Percentiles rank a stretch among this genome's conserved stretches.
phyloP scores from a whole-genome alignment of 1,139 yeast species.

The Kurtzmaniella quercitrusa region DNA sequence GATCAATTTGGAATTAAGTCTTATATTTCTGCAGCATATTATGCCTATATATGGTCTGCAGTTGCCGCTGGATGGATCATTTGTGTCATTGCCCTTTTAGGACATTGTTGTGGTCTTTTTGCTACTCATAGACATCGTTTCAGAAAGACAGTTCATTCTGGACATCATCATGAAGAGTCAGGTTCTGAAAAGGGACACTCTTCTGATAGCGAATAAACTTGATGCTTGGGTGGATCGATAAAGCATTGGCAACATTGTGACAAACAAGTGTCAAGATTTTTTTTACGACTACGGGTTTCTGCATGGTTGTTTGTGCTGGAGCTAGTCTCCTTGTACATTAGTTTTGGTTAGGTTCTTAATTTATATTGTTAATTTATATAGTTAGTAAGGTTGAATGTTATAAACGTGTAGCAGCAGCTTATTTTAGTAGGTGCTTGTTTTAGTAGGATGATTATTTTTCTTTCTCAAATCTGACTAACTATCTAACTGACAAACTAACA shows the following conservation, averaged over 20 bases:
- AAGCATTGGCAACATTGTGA: background rate
- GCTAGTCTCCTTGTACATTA: background rate
- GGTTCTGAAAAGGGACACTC: conserved; percentile 8
- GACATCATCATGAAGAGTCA: conserved; percentile 6
- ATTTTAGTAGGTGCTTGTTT: no score
- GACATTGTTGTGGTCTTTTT: conserved; percentile 43
- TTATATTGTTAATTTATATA: no score
- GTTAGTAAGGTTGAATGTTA: no score
- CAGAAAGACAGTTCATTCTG: conserved; percentile 15
- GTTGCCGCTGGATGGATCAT: conserved; percentile 35
- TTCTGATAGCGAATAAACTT: conserved; percentile 1
- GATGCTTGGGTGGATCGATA: no score
- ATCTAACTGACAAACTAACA: no score
- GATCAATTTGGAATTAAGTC: conserved; percentile 31
- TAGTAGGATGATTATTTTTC: no score
- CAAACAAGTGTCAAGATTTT: background rate
- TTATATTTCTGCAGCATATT: conserved; percentile 36
- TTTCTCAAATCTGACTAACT: no score
- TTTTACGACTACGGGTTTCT: background rate
- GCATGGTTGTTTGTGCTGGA: background rate
- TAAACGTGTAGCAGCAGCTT: no score
- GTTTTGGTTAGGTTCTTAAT: background rate
- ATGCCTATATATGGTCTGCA: conserved; percentile 43
- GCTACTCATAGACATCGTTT: conserved; percentile 30
- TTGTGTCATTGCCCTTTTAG: conserved; percentile 31